phyloP scores from a whole-genome alignment of 805 yeast species.

The Pichia exigua region DNA sequence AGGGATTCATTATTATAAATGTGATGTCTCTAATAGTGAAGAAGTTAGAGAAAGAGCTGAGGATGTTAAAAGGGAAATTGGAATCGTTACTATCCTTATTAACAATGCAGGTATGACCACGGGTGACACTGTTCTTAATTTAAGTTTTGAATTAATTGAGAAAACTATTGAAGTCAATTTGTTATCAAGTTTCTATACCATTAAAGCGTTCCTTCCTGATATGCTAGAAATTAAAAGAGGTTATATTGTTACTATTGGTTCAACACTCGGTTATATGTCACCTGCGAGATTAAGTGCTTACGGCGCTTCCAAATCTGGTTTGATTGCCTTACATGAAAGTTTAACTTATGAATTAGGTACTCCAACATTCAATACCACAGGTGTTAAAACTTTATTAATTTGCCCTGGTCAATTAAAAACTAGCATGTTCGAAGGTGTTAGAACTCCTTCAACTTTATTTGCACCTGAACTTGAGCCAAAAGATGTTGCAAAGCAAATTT shows the following conservation, averaged over 20 bases:
- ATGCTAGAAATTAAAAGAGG: constrained; percentile 62
- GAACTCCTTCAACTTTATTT: constrained; percentile 58
- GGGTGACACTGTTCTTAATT: constrained; percentile 49
- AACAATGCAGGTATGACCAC: constrained; percentile 80
- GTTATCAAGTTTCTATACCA: constrained; percentile 60
- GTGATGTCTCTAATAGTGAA: constrained; percentile 58
- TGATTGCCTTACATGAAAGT: constrained; percentile 79
- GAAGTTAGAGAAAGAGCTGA: constrained; percentile 36
- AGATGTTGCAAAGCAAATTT: constrained; percentile 53
- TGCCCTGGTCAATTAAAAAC: constrained; percentile 88
- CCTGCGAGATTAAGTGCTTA: constrained; percentile 77
- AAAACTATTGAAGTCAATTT: constrained; percentile 60
- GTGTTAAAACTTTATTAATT: constrained; percentile 65
- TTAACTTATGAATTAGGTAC: constrained; percentile 61
- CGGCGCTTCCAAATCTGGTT: constrained; percentile 86
- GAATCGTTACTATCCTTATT: constrained; percentile 58
- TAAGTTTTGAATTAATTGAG: constrained; percentile 52
- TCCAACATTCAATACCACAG: constrained; percentile 35
- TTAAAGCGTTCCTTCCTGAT: constrained; percentile 62
- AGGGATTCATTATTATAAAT: constrained; percentile 47
- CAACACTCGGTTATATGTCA: constrained; percentile 76
- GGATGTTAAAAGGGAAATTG: constrained; percentile 40
- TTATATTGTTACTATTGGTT: constrained; percentile 71
- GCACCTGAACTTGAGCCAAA: constrained; percentile 79
- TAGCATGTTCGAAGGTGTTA: constrained; percentile 60